Conservation (phyloP, 2,329 filamentous ascomycete species). For the Aschersonia sp. region DNA sequence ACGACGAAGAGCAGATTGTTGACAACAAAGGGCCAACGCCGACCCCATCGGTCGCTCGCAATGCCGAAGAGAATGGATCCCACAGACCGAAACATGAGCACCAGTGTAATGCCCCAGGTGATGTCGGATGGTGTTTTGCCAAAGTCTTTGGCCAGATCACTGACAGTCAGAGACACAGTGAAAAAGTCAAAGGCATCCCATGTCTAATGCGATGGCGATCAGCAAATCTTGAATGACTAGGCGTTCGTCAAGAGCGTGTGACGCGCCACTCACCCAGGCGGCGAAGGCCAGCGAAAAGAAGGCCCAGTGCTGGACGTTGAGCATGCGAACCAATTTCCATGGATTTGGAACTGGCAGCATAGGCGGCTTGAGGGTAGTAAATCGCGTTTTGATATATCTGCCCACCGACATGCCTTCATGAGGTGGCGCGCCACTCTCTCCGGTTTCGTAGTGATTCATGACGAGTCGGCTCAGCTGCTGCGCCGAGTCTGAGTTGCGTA, state of each 20-base stretch:
- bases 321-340: conserved; percentile 30
- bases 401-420: conserved; percentile 33
- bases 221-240: too few relatives aligned
- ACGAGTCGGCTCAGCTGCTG: not conserved
- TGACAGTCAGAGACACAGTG: conserved; percentile 45
- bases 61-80: conserved; percentile 41
- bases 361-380: conserved; percentile 41
- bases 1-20: conserved; percentile 62
- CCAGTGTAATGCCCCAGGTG: conserved; percentile 50
- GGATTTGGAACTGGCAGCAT: conserved; percentile 41
- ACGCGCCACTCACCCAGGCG: conserved; percentile 32
- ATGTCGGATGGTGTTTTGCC: conserved; percentile 40
- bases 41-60: conserved; percentile 39
- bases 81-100: conserved; percentile 45
- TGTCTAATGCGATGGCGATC: conserved; percentile 20
- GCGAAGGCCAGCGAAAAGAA: conserved; percentile 40
- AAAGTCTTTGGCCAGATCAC: conserved; percentile 37
- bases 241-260: not conserved
- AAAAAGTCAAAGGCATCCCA: conserved; percentile 57
- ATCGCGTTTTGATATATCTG: conserved; percentile 34
- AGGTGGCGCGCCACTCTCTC: conserved; percentile 16
- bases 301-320: conserved; percentile 36
- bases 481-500: too few relatives aligned
- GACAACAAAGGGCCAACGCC: conserved; percentile 60
- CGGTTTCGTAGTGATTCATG: conserved; percentile 10